Percentiles rank a stretch among this genome's conserved stretches.
phyloP scores from a whole-genome alignment of 2,329 filamentous ascomycete genomes.

The Hypocreales sp. region DNA sequence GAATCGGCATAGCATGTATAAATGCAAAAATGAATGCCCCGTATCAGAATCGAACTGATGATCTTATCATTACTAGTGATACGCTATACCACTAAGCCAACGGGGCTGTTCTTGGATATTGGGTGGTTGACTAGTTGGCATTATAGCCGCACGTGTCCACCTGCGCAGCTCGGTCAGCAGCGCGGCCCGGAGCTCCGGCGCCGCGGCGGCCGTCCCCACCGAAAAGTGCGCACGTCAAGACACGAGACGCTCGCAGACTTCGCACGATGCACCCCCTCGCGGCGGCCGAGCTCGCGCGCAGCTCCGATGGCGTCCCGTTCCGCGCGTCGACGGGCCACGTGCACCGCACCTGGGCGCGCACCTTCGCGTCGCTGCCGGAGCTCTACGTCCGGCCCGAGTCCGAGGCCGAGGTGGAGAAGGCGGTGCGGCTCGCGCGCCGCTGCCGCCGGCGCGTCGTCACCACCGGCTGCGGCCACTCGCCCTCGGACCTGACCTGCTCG shows the following conservation, averaged over 20 bases:
- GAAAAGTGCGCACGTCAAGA: no score
- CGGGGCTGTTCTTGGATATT: not conserved
- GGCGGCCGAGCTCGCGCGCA: constrained; percentile 15
- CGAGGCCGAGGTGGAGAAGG: constrained; percentile 67
- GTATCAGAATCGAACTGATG: constrained; percentile 1
- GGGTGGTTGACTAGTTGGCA: not conserved
- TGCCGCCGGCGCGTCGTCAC: constrained; percentile 72
- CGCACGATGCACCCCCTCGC: constrained; percentile 20
- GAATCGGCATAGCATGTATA: no score
- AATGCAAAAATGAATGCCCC: not conserved
- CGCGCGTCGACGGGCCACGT: constrained; percentile 55
- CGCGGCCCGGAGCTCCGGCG: no score
- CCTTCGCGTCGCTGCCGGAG: constrained; percentile 78
- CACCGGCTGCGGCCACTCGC: constrained; percentile 85
- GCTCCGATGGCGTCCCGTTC: constrained; percentile 46
- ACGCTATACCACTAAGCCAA: constrained; percentile 1
- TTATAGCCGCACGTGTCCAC: no score
- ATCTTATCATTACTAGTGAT: constrained; percentile 2
- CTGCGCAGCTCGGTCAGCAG: no score
- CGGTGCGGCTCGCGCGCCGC: constrained; percentile 62
- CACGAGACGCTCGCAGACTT: not conserved
- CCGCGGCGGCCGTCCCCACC: no score
- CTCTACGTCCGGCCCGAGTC: constrained; percentile 78
- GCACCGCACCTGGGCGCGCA: constrained; percentile 90
- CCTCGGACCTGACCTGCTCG: constrained; percentile 81